These are phyloP conservation scores for Zygotorulaspora sp. DNA, from an alignment of 805 yeast genomes.

Conservation along the genomic window DNA sequence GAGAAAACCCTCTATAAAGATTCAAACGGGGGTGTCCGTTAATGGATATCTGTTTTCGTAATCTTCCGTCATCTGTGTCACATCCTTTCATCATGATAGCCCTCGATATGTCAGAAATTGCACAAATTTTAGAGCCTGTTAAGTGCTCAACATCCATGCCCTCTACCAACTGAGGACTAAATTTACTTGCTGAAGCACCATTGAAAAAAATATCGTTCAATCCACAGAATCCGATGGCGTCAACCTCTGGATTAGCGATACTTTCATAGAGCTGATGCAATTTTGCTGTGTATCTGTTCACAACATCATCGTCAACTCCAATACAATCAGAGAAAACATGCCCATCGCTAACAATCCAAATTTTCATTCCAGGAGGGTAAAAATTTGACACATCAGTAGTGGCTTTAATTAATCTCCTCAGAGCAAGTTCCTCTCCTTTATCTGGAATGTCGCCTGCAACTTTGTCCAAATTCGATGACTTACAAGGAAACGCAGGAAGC, in stretches of 20 bases:
- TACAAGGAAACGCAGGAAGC: slow-evolving; percentile 62
- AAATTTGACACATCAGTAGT: slow-evolving; percentile 35
- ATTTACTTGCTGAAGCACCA: slow-evolving; percentile 25
- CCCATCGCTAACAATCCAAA: slow-evolving; percentile 59
- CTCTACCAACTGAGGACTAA: slow-evolving; percentile 31
- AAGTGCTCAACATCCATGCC: slow-evolving; percentile 35
- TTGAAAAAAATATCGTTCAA: slow-evolving; percentile 40
- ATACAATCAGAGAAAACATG: slow-evolving; percentile 63
- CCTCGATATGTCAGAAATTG: slow-evolving; percentile 39
- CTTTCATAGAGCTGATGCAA: slow-evolving; percentile 42
- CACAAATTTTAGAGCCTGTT: slow-evolving; percentile 39
- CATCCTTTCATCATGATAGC: slow-evolving; percentile 42
- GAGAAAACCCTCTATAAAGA: slow-evolving; percentile 54
- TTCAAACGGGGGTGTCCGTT: slow-evolving; percentile 51
- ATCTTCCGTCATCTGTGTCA: slow-evolving; percentile 55
- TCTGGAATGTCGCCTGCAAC: slow-evolving; percentile 50
- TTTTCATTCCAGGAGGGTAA: slow-evolving; percentile 52
- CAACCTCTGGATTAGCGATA: slow-evolving; percentile 32
- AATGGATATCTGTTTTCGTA: slow-evolving; percentile 55
- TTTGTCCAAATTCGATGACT: slow-evolving; percentile 52
- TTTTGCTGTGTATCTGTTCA: slow-evolving; percentile 44
- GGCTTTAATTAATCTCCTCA: slow-evolving; percentile 37
- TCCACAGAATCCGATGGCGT: slow-evolving; percentile 40
- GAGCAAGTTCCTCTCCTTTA: slow-evolving; percentile 47
- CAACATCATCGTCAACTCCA: slow-evolving; percentile 55